Evolutionary conservation across 2,329 filamentous ascomycete genomes (phyloP), one percentile per base, ranked within the genome.

Genomic region (Sclerotinia spermophila): DNA sequence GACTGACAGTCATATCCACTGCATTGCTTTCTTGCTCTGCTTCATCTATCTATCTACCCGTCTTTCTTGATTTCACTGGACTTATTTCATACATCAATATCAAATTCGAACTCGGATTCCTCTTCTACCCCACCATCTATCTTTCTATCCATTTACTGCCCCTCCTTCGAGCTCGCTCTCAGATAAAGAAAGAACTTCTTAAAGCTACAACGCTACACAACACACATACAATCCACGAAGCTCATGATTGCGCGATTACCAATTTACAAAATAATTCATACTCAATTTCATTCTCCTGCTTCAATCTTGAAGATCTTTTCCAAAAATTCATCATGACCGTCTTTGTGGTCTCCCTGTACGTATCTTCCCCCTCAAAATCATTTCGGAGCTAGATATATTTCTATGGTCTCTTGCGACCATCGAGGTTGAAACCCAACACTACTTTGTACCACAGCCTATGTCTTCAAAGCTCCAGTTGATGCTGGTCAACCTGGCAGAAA

Each of bases 341-440:
- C 78, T 87, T 88, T 74, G 84, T 88, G 66, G 86, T 84, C 70
- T 87, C 86, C 44, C 82, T 89, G 85, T 88, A 83, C 80, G 85
- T 61, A 21, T 33, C 21, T 33, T 56, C 27, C 27, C 21, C 15
- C 27, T 44, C 13, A 17, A 21, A n/a, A 33, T 24, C 11, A 45
- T 24, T 55, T 35, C 53, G 59, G 13, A 19, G 58, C 58, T 40
- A 21, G 35, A 11, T 13, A 27, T 38, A 17, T n/a, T 40, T 17
- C 15, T 27, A 27, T 27, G 19, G 24, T 60, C 35, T 60, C 13
- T n/a, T 40, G n/a, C 6, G 24, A 40, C 11, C 13, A 10, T 59
- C 35, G 11, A 11, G 35, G 8, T 27, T 33, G 30, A 7, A 19
- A 33, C 6, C 3, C 13, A 35, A 13, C 40, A n/a, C 13, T n/a